These are phyloP conservation scores for Aspergillus sp. DNA, from an alignment of 2,329 filamentous ascomycete species.

Conservation along the genomic window DNA sequence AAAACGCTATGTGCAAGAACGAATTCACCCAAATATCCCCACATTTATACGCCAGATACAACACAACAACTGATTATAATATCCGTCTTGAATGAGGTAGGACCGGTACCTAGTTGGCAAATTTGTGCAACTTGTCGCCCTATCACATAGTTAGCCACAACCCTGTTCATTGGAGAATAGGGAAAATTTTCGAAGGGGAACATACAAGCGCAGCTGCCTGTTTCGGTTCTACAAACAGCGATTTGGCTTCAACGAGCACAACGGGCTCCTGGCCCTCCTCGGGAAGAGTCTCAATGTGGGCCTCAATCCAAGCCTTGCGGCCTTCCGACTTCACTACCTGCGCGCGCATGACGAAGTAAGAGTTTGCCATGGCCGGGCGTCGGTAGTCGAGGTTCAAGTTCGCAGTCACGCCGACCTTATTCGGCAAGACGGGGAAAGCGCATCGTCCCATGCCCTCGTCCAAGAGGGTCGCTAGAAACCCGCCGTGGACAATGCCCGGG, in stretches of 20 bases:
- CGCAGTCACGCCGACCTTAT: conserved; percentile 78
- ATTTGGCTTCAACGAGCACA: conserved; percentile 78
- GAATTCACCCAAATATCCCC: background rate
- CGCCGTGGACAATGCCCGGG: conserved; percentile 86
- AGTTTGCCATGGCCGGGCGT: conserved; percentile 71
- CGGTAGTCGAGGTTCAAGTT: conserved; percentile 81
- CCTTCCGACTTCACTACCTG: conserved; percentile 84
- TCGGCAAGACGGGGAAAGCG: conserved; percentile 84
- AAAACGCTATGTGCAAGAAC: background rate
- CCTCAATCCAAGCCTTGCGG: conserved; percentile 91
- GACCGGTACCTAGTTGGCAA: conserved; percentile 10
- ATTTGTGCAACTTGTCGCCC: conserved; percentile 27
- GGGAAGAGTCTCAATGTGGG: conserved; percentile 76
- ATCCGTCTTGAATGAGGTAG: background rate
- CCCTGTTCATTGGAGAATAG: background rate
- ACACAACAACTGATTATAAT: background rate
- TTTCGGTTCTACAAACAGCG: conserved; percentile 84
- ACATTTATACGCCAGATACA: conserved; percentile 12
- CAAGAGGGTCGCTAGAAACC: conserved; percentile 84
- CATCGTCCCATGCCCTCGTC: conserved; percentile 87
- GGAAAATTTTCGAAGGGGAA: conserved; percentile 23
- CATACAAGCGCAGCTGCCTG: conserved; percentile 74
- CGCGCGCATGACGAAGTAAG: conserved; percentile 75
- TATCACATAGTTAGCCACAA: conserved; percentile 10
- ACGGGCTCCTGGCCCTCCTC: conserved; percentile 61